Conservation (phyloP, 768 basidiomycete genomes). For the Phylloporus arenicola region DNA sequence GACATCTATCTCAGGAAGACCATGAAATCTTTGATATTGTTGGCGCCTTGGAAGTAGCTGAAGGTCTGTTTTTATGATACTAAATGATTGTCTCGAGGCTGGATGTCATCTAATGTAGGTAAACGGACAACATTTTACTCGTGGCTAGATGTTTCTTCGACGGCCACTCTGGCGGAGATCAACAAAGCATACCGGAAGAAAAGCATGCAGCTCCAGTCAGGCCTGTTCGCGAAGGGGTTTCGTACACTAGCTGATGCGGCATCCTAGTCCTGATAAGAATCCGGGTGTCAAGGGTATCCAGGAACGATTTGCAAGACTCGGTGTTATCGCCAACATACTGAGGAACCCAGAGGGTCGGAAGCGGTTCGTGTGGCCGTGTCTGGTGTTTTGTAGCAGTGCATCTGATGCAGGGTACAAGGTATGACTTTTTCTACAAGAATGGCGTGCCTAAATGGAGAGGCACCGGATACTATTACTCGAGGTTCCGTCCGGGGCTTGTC, state of each 20-base stretch:
- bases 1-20: conserved; percentile 57
- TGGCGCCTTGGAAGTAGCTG: conserved; percentile 67
- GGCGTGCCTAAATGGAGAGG: conserved; percentile 97
- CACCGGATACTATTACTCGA: conserved; percentile 93
- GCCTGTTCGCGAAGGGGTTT: conserved; percentile 10
- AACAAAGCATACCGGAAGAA: conserved; percentile 88
- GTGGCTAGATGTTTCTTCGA: conserved; percentile 75
- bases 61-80: conserved; percentile 45
- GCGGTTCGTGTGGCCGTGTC: conserved; percentile 44
- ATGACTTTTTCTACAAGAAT: conserved; percentile 95
- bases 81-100: conserved; percentile 2
- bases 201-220: conserved; percentile 86
- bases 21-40: conserved; percentile 97
- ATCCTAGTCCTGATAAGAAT: conserved; percentile 88
- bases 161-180: conserved; percentile 73
- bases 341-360: conserved; percentile 69
- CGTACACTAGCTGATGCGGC: conserved; percentile 2
- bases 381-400: neutral
- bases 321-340: conserved; percentile 79
- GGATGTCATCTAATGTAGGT: conserved; percentile 34
- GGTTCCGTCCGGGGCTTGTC: conserved; percentile 89
- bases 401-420: conserved; percentile 40
- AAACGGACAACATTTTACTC: conserved; percentile 96
- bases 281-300: conserved; percentile 75
- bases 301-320: conserved; percentile 88